Evolutionary conservation across 2,329 filamentous ascomycete species (phyloP), one percentile per base, ranked within the genome.

Genomic region (Diaporthe humulicola): DNA sequence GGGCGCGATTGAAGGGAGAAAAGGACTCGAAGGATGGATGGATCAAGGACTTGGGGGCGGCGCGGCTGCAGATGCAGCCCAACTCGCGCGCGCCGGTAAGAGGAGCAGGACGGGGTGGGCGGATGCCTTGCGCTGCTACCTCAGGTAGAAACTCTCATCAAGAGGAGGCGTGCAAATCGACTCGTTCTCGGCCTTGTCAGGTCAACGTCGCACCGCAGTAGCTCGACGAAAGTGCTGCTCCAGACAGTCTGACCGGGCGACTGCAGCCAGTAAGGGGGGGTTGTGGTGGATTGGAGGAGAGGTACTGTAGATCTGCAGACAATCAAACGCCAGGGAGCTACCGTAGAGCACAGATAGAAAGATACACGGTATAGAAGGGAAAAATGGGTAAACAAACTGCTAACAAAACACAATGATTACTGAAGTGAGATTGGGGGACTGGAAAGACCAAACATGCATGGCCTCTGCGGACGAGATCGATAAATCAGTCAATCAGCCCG

Each of bases 201-300:
- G 30, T 69, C 64, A 69, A 69, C 64, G 64, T 69, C 64, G 64
- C 64, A 69, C 64, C 64, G 64, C 64, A 69, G 48, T 69, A 69
- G 64, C 64, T 69, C 64, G 64, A 54, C 28, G 15, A 69, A 69
- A 38, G 33, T 52, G 64, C 64, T 67, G 45, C 64, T 50, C 45
- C 64, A 66, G 9, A 38, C 22, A 14, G 45, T 64, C 42, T 50
- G 19, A 42, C 19, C n/a, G 28, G 14, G n/a, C n/a, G 58, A 61
- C 58, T 15, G 58, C 30, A 30, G 25, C 40, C 60, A 33, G 38
- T 30, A 30, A 54, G 36, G 25, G 48, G 64, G 48, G n/a, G n/a
- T n/a, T 22, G 64, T 48, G 48, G 64, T 38, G 64, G 64, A 8
- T 40, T 40, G 48, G 48, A 54, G n/a, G 15, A 30, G 38, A 45